These are phyloP conservation scores for Gossypium australe DNA, from an alignment of 345 rosid species.

Conservation along the genomic window DNA sequence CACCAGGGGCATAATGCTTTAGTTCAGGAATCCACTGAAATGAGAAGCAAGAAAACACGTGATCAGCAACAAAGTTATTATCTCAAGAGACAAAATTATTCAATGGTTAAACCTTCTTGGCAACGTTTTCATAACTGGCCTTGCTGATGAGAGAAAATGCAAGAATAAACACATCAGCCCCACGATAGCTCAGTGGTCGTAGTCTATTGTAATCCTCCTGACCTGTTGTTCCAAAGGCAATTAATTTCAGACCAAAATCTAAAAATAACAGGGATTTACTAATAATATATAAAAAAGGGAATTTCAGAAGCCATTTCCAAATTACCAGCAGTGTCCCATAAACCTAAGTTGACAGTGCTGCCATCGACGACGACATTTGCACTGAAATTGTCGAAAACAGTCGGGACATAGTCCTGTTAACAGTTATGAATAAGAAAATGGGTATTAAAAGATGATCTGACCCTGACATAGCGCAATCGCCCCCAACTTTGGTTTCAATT, in stretches of 20 bases:
- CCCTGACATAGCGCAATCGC: neutral
- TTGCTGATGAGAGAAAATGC: slow-evolving; percentile 97
- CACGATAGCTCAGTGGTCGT: slow-evolving; percentile 82
- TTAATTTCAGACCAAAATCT: slow-evolving; percentile 9
- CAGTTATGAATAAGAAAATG: neutral
- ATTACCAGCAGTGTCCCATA: slow-evolving; percentile 98
- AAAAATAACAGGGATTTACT: neutral
- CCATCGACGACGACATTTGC: slow-evolving; percentile 98
- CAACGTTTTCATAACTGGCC: slow-evolving; percentile 94
- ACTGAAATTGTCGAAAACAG: slow-evolving; percentile 97
- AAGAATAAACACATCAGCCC: slow-evolving; percentile 91
- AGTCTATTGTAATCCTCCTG: slow-evolving; percentile 91
- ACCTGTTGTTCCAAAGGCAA: slow-evolving; percentile 39
- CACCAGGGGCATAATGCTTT: slow-evolving; percentile 35
- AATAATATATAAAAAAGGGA: neutral
- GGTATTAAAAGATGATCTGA: neutral
- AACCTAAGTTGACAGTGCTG: slow-evolving; percentile 79
- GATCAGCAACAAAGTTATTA: slow-evolving; percentile 1
- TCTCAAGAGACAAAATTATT: slow-evolving; percentile 6
- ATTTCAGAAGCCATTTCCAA: neutral
- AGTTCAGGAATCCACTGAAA: slow-evolving; percentile 21
- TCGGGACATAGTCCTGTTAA: slow-evolving; percentile 88
- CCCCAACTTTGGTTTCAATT: neutral
- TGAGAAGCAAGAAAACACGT: neutral
- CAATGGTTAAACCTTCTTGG: slow-evolving; percentile 63